Conservation (phyloP, 2,329 filamentous ascomycete genomes). For the Fusarium metavorans region DNA sequence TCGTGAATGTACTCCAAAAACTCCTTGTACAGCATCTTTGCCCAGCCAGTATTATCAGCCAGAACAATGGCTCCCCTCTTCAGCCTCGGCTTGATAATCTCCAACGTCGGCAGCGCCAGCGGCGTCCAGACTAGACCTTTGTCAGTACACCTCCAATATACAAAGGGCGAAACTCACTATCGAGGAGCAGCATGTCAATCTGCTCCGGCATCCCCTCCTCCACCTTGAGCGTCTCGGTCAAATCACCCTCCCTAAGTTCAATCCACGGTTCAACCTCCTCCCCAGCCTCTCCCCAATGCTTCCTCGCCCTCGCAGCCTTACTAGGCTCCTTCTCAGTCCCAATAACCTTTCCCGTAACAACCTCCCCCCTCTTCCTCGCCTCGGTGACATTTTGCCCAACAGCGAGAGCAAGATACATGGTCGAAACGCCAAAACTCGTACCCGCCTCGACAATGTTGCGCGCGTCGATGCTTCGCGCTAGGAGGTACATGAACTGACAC, state of each 20-base stretch:
- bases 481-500: conserved; percentile 66
- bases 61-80: conserved; percentile 62
- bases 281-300: conserved; percentile 66
- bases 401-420: conserved; percentile 72
- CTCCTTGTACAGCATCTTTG: conserved; percentile 58
- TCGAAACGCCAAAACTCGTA: conserved; percentile 72
- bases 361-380: conserved; percentile 25
- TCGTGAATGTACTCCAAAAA: conserved; percentile 59
- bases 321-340: conserved; percentile 69
- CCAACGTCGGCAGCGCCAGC: conserved; percentile 65
- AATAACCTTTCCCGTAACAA: conserved; percentile 57
- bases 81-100: conserved; percentile 60
- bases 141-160: not conserved
- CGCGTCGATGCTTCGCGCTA: conserved; percentile 62
- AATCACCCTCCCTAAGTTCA: conserved; percentile 68
- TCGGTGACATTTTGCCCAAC: conserved; percentile 60
- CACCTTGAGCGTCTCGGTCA: conserved; percentile 64
- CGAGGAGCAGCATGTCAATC: conserved; percentile 70
- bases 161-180: conserved; percentile 61
- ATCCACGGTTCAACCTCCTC: conserved; percentile 63
- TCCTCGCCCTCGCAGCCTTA: conserved; percentile 65
- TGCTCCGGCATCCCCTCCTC: conserved; percentile 55
- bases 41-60: conserved; percentile 60
- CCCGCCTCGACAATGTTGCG: conserved; percentile 70
- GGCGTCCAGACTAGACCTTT: conserved; percentile 64